Percentiles rank a stretch among this genome's conserved stretches.
Conservation (phyloP, 768 basidiomycete species). For the Leccinum subtestaceum region DNA sequence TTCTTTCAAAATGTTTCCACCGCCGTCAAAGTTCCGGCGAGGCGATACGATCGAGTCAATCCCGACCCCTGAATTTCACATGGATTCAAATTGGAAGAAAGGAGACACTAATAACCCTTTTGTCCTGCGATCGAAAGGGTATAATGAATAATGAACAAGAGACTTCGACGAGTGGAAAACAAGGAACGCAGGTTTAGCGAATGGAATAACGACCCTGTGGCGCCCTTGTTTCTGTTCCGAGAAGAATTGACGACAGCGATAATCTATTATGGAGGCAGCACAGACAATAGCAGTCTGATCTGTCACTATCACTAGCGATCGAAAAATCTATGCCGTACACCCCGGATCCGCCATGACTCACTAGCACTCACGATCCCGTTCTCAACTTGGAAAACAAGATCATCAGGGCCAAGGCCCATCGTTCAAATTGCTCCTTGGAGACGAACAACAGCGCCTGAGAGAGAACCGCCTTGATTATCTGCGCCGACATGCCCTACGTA, state of each 20-base stretch:
- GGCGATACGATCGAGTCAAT: not conserved
- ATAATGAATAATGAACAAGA: not conserved
- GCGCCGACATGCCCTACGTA: conserved; percentile 89
- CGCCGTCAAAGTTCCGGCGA: not conserved
- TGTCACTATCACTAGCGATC: not conserved
- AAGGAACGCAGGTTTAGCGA: not conserved
- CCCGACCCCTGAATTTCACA: not conserved
- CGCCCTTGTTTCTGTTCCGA: not conserved
- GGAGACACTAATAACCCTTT: not conserved
- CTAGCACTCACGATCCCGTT: conserved; percentile 6
- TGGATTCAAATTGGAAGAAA: not conserved
- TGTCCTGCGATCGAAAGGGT: not conserved
- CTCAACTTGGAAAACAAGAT: conserved; percentile 42
- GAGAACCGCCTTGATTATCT: conserved; percentile 92
- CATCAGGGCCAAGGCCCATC: conserved; percentile 76
- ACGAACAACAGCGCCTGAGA: conserved; percentile 95
- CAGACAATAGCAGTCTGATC: not conserved
- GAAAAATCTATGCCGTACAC: not conserved
- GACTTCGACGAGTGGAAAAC: not conserved
- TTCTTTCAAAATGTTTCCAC: not conserved
- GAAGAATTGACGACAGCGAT: not conserved
- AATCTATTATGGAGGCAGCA: not conserved
- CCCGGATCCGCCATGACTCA: not conserved
- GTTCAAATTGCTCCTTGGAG: conserved; percentile 96
- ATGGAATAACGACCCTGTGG: not conserved